Evolutionary conservation across 2,329 filamentous ascomycete species (phyloP), one percentile per base, ranked within the genome.

Genomic region (Xylariaceae sp.): DNA sequence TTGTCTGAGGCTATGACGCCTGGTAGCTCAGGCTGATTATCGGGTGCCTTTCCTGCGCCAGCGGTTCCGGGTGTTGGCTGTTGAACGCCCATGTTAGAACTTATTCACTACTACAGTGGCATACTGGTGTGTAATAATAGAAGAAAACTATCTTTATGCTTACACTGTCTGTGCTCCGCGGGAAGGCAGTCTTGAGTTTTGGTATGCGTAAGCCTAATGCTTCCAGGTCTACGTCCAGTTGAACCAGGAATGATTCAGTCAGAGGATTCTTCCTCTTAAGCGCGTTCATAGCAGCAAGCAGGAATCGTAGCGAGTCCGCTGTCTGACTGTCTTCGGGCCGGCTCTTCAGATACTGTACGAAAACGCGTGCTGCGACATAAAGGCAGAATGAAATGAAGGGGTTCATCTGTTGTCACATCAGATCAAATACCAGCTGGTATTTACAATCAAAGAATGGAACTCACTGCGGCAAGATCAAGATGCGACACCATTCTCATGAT

Each of bases 401-500:
- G 58, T 96, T 96, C 82, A 96, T 89, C 90, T 96, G 53, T 1
- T 54, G 6, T 45, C 30, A 6, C 42, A 42, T 32, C 27, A 45
- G 51, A 71, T 32, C 15, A 17, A 18, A 17, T 31, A 44, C 14
- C 11, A 31, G 15, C n/a, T 30, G 5, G 6, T n/a, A 5, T 11
- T 7, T 14, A 39, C 18, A 7, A 22, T n/a, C 5, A 14, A 15
- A 36, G 12, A n/a, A n/a, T 11, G 27, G 15, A n/a, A 66, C 88
- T 72, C 79, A 96, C 91, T 51, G 80, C 72, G 42, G 88, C 83
- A 45, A 96, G 75, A 65, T 99, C 94, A 66, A 92, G 77, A 66
- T 96, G 91, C 45, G 90, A 92, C 49, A 96, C 86, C 80, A 92
- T 90, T 52, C 89, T 85, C 94, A 97, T 97, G 56, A 96, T 92